Percentiles rank a stretch among this genome's conserved stretches.
phyloP scores from a whole-genome alignment of 148 eudicot species.

The Persicaria maculosa region DNA sequence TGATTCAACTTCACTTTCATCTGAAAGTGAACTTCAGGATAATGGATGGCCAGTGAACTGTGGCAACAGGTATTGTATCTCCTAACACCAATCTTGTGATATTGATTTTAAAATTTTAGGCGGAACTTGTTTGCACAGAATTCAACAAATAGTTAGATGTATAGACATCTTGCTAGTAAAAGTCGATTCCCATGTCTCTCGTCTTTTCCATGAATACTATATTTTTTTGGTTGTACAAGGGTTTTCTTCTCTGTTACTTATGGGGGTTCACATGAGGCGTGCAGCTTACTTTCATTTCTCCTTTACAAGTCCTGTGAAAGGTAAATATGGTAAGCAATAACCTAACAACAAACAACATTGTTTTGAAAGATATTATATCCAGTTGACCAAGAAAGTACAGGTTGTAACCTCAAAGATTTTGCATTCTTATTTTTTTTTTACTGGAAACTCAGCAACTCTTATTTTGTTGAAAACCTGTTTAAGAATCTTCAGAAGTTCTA shows the following conservation, averaged over 20 bases:
- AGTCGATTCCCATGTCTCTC: too few relatives aligned
- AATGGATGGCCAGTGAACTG: slow-evolving; percentile 31
- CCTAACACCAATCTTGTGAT: background rate
- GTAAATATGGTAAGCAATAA: background rate
- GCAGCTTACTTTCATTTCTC: background rate
- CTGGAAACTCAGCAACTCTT: background rate
- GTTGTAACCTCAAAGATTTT: background rate
- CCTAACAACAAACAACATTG: background rate
- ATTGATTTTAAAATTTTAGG: background rate
- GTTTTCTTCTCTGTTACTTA: background rate
- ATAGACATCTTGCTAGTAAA: background rate
- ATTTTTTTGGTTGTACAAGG: background rate
- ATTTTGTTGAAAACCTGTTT: background rate
- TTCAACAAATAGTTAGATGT: background rate
- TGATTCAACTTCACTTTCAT: slow-evolving; percentile 63
- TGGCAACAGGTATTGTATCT: slow-evolving; percentile 44
- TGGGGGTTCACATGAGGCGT: background rate
- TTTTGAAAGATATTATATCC: background rate
- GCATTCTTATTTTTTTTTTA: background rate
- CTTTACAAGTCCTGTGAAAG: background rate
- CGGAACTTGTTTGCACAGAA: background rate
- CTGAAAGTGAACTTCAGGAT: slow-evolving; percentile 55
- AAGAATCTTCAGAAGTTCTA: background rate
- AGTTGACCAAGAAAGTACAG: background rate
- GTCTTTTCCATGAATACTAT: background rate